Percentiles rank a stretch among this genome's conserved stretches.
Evolutionary conservation across 805 yeast genomes (phyloP).

Genomic region (Candida sakaeoensis): DNA sequence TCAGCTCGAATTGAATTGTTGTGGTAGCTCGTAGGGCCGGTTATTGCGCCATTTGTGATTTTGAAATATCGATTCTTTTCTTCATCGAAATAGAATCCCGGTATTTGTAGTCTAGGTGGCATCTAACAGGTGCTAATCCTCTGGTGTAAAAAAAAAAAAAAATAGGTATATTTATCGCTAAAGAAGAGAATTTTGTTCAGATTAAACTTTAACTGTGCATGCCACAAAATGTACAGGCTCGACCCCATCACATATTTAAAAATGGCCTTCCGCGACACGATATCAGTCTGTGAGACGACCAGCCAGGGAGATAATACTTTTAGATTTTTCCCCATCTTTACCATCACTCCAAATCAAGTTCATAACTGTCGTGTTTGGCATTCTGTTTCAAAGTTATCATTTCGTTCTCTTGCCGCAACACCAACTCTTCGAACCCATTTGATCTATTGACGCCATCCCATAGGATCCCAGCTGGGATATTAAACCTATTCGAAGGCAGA

Average conservation of each 20-base stretch:
- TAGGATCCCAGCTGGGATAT: constrained; percentile 69
- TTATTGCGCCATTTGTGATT: constrained; percentile 27
- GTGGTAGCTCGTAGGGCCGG: constrained; percentile 16
- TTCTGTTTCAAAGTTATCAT: constrained; percentile 27
- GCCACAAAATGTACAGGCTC: too few species aligned
- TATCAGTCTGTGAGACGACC: too few species aligned
- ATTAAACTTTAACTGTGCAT: too few species aligned
- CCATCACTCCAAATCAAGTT: constrained; percentile 7
- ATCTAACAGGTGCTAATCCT: too few species aligned
- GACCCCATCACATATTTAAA: too few species aligned
- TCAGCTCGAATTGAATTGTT: constrained; percentile 25
- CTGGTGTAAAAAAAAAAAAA: too few species aligned
- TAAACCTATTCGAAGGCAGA: constrained; percentile 68
- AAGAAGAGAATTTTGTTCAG: too few species aligned
- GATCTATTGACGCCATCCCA: constrained; percentile 90
- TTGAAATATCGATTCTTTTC: constrained; percentile 27
- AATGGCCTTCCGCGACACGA: too few species aligned
- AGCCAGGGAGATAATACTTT: too few species aligned
- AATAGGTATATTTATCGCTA: too few species aligned
- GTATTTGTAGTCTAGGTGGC: constrained; percentile 15
- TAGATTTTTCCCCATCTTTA: too few species aligned
- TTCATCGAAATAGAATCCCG: constrained; percentile 31
- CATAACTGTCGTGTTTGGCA: constrained; percentile 14
- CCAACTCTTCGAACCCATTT: constrained; percentile 74
- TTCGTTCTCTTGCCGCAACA: constrained; percentile 43